Conservation (phyloP, 495 filamentous ascomycete genomes). For the Parachaetomium inaequale region DNA sequence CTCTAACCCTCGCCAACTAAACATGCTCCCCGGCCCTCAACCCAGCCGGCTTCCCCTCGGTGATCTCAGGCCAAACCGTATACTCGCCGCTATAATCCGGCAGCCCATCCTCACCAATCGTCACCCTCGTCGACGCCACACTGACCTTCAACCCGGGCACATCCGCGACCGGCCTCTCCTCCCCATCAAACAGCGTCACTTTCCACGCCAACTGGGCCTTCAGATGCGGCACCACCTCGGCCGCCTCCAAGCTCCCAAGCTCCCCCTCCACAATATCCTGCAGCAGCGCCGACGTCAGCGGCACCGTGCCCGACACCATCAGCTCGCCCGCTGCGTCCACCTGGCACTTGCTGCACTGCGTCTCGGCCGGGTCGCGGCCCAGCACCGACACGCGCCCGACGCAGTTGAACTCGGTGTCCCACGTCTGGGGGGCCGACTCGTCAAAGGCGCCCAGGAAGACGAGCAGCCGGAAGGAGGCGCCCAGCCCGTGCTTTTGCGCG, state of each 20-base stretch:
- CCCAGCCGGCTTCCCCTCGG: slow-evolving; percentile 42
- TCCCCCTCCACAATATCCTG: slow-evolving; percentile 35
- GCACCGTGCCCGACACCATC: slow-evolving; percentile 41
- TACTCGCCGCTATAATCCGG: slow-evolving; percentile 36
- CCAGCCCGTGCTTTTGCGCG: slow-evolving; percentile 40
- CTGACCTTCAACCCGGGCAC: slow-evolving; percentile 37
- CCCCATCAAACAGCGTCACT: slow-evolving; percentile 34
- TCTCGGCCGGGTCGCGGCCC: slow-evolving; percentile 29
- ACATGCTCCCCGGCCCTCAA: slow-evolving; percentile 81
- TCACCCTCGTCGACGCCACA: slow-evolving; percentile 38
- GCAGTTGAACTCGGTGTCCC: slow-evolving; percentile 35
- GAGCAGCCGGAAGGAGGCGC: slow-evolving; percentile 39
- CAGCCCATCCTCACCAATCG: slow-evolving; percentile 30
- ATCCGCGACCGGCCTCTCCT: slow-evolving; percentile 29
- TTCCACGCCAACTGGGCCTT: slow-evolving; percentile 35
- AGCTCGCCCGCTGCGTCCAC: slow-evolving; percentile 27
- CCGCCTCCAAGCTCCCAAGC: slow-evolving; percentile 23
- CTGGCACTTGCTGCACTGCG: slow-evolving; percentile 37
- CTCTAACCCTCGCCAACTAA: slow-evolving; percentile 23
- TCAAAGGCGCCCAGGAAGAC: slow-evolving; percentile 42
- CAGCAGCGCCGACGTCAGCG: slow-evolving; percentile 40
- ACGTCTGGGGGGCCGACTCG: slow-evolving; percentile 24
- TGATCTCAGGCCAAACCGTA: slow-evolving; percentile 35
- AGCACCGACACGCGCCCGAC: slow-evolving; percentile 42
- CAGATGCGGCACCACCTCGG: slow-evolving; percentile 39